These are phyloP conservation scores for Malania oleifera DNA, from an alignment of 164 flowering plant species.

Conservation along the genomic window DNA sequence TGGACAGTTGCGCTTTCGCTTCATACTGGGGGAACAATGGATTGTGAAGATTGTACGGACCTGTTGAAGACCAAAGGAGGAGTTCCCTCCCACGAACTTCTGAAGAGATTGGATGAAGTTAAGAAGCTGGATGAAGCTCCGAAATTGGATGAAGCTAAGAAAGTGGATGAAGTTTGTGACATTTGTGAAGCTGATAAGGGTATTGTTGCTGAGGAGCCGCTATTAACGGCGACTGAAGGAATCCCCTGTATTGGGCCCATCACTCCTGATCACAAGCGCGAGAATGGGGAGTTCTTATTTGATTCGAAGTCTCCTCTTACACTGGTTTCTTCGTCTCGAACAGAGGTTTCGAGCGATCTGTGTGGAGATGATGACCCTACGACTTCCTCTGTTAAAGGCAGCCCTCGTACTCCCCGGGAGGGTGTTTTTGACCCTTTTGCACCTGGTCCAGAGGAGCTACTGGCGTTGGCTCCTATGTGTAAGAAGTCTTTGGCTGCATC, in stretches of 20 bases:
- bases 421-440: slow-evolving; percentile 72
- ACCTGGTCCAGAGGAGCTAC: slow-evolving; percentile 56
- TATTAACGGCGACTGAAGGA: neutral
- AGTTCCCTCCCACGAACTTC: no score
- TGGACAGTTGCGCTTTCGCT: neutral
- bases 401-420: slow-evolving; percentile 47
- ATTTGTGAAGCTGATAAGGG: slow-evolving; percentile 3
- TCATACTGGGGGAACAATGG: slow-evolving; percentile 3
- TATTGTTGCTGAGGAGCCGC: slow-evolving; percentile 6
- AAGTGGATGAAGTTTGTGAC: neutral
- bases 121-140: no score
- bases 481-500: slow-evolving; percentile 28
- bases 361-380: neutral
- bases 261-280: slow-evolving; percentile 35
- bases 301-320: slow-evolving; percentile 30
- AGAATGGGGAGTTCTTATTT: slow-evolving; percentile 23
- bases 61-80: neutral
- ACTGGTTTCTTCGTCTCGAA: slow-evolving; percentile 16
- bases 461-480: slow-evolving; percentile 46
- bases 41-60: slow-evolving; percentile 7
- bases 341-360: neutral
- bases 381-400: slow-evolving; percentile 7
- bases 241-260: slow-evolving; percentile 26
- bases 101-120: no score
- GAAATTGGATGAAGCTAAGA: neutral